Conservation (phyloP, 768 basidiomycete species). For the Cystobasidium tubakii region DNA sequence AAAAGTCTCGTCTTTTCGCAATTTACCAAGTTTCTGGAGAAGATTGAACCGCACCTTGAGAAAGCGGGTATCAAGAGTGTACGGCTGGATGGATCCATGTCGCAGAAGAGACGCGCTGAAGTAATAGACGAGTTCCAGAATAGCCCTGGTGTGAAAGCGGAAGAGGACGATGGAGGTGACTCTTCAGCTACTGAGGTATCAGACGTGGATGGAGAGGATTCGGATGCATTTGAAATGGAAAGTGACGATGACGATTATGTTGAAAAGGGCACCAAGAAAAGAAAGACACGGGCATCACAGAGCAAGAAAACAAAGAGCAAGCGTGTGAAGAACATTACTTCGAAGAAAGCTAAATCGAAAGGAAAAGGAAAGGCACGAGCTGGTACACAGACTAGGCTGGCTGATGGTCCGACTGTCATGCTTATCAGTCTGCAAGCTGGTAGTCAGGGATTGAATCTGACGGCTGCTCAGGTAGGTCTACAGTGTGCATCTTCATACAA, state of each 20-base stretch:
- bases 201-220: not conserved
- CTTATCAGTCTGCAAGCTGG: slow-evolving; percentile 45
- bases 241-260: slow-evolving; percentile 4
- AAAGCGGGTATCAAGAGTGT: slow-evolving; percentile 38
- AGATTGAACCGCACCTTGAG: slow-evolving; percentile 39
- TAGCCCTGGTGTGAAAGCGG: slow-evolving; percentile 7
- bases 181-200: slow-evolving; percentile 2
- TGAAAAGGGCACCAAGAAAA: not conserved
- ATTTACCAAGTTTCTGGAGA: slow-evolving; percentile 43
- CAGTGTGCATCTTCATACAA: too few relatives aligned
- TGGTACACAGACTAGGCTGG: slow-evolving; percentile 5
- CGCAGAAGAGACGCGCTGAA: slow-evolving; percentile 40
- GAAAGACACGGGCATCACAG: not conserved
- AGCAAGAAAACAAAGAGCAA: slow-evolving; percentile 13
- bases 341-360: not conserved
- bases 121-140: slow-evolving; percentile 43
- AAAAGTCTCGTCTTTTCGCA: slow-evolving; percentile 35
- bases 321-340: slow-evolving; percentile 8
- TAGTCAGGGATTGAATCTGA: slow-evolving; percentile 45
- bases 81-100: slow-evolving; percentile 45
- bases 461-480: slow-evolving; percentile 24
- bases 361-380: slow-evolving; percentile 17
- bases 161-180: slow-evolving; percentile 22
- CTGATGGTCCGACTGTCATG: slow-evolving; percentile 43
- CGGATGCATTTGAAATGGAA: not conserved